Evolutionary conservation across 2,329 filamentous ascomycete genomes (phyloP).

Genomic region (Pseudocercospora cruenta): DNA sequence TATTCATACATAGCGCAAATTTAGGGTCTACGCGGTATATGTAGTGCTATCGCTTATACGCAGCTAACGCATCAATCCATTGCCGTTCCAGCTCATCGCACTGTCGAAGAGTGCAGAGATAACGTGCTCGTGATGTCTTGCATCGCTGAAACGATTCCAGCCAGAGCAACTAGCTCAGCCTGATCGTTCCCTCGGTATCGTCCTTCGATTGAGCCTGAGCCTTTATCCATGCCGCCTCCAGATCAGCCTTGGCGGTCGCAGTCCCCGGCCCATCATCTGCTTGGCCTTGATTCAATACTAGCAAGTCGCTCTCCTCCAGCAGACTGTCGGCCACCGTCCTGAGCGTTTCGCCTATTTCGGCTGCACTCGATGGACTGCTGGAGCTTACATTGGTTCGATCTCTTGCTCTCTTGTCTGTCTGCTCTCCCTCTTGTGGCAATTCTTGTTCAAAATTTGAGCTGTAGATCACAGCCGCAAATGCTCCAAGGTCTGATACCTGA

Average conservation of each 20-base stretch:
- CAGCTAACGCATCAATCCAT: background rate
- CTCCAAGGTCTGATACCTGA: constrained; percentile 73
- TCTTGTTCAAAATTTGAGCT: constrained; percentile 74
- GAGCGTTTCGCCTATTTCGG: constrained; percentile 20
- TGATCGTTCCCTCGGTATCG: background rate
- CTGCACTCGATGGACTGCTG: constrained; percentile 21
- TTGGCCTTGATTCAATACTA: constrained; percentile 23
- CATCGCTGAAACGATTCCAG: background rate
- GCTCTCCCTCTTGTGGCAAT: constrained; percentile 40
- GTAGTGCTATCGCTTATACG: background rate
- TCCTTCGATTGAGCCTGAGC: constrained; percentile 12
- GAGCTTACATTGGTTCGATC: constrained; percentile 13
- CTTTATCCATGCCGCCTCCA: constrained; percentile 29
- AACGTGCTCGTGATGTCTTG: background rate
- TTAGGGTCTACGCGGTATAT: background rate
- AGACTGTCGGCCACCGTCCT: constrained; percentile 19
- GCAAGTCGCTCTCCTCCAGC: constrained; percentile 26
- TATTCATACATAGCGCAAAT: background rate
- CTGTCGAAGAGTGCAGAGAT: background rate
- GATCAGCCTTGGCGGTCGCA: constrained; percentile 19
- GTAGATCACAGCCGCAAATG: constrained; percentile 85
- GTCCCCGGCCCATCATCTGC: constrained; percentile 17
- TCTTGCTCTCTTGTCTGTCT: constrained; percentile 3
- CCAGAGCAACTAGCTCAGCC: background rate
- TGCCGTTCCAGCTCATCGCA: background rate